Conservation (phyloP, 1,139 yeast species). For the Pichia sp. region DNA sequence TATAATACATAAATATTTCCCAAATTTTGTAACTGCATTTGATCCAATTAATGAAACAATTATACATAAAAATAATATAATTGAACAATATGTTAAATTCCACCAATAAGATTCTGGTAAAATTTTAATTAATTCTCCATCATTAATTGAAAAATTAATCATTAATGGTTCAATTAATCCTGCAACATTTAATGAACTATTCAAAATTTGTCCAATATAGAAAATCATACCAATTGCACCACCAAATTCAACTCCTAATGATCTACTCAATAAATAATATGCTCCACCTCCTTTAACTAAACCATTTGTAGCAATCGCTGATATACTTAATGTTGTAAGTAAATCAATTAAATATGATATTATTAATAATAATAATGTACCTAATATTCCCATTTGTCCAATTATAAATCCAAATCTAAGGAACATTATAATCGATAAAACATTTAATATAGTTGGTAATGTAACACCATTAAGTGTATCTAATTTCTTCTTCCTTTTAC, state of each 20-base stretch:
- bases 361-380: slow-evolving; percentile 49
- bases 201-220: slow-evolving; percentile 68
- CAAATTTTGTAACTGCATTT: slow-evolving; percentile 74
- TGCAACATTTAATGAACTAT: slow-evolving; percentile 70
- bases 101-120: slow-evolving; percentile 56
- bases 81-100: slow-evolving; percentile 41
- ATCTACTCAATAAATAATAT: slow-evolving; percentile 72
- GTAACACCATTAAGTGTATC: slow-evolving; percentile 76
- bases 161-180: slow-evolving; percentile 71
- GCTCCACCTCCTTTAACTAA: slow-evolving; percentile 84
- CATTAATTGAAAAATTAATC: slow-evolving; percentile 51
- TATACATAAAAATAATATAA: slow-evolving; percentile 63
- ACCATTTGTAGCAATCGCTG: slow-evolving; percentile 78
- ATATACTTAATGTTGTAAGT: slow-evolving; percentile 63
- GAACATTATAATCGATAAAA: slow-evolving; percentile 74
- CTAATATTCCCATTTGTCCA: slow-evolving; percentile 70
- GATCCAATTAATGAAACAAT: slow-evolving; percentile 79
- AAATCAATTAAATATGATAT: slow-evolving; percentile 61
- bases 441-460: slow-evolving; percentile 68
- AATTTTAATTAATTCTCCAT: slow-evolving; percentile 48
- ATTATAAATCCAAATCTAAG: slow-evolving; percentile 71
- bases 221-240: slow-evolving; percentile 77
- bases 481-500: slow-evolving; percentile 43
- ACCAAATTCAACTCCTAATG: slow-evolving; percentile 78
- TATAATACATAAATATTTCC: slow-evolving; percentile 62